A percentile compares a stretch with the other conserved stretches of the same genome.
These are phyloP conservation scores for Xylaria sp. DNA, from an alignment of 2,329 filamentous ascomycete species.

Conservation along the genomic window DNA sequence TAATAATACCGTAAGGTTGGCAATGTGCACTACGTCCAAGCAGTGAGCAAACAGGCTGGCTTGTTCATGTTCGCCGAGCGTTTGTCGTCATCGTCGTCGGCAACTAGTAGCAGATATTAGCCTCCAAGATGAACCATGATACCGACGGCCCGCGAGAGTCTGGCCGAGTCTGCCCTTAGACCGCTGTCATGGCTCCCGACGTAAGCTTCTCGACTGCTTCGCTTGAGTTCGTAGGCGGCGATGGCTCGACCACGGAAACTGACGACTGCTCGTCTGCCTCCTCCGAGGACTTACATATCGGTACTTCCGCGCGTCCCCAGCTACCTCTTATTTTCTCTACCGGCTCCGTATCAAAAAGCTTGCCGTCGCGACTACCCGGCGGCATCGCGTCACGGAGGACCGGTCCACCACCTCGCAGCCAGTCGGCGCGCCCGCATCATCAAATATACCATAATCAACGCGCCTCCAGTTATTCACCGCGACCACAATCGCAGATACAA, in stretches of 20 bases:
- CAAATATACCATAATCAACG: constrained; percentile 36
- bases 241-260: constrained; percentile 20
- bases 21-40: constrained; percentile 9
- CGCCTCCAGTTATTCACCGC: constrained; percentile 1
- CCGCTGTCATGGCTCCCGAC: constrained; percentile 28
- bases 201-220: constrained; percentile 32
- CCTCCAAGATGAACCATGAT: constrained; percentile 33
- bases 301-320: constrained; percentile 41
- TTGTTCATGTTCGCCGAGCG: constrained; percentile 12
- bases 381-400: constrained; percentile 30
- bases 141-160: constrained; percentile 17
- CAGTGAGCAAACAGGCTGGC: constrained; percentile 22
- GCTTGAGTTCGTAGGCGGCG: constrained; percentile 14
- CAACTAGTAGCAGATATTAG: constrained; percentile 10
- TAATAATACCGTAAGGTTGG: background rate
- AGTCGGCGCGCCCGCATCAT: constrained; percentile 34
- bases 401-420: constrained; percentile 23
- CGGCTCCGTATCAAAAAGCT: constrained; percentile 42
- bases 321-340: constrained; percentile 42
- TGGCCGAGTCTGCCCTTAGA: constrained; percentile 24
- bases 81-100: constrained; percentile 9
- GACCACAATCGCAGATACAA: constrained; percentile 30
- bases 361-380: constrained; percentile 40
- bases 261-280: constrained; percentile 39
- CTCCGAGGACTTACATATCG: constrained; percentile 42